phyloP scores from a whole-genome alignment of 257 asterid species.

The Nicotiana tomentosiformis region DNA sequence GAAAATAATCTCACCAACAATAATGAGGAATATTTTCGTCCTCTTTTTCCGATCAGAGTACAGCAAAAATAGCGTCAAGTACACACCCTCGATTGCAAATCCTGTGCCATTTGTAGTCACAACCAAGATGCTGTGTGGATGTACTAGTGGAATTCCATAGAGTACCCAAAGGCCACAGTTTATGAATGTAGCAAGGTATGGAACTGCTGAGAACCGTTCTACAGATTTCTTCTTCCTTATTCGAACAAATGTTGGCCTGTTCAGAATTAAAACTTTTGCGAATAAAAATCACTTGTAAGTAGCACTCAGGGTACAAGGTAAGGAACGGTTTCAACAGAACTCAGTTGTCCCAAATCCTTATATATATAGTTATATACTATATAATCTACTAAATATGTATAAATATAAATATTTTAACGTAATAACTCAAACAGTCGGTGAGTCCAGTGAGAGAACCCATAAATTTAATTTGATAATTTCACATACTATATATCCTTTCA shows the following conservation, averaged over 20 bases:
- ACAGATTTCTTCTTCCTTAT: conserved; percentile 68
- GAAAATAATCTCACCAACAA: conserved; percentile 40
- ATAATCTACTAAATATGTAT: too few species aligned
- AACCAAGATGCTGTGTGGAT: conserved; percentile 65
- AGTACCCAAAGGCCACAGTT: conserved; percentile 79
- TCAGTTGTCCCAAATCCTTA: too few species aligned
- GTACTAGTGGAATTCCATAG: conserved; percentile 74
- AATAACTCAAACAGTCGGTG: too few species aligned
- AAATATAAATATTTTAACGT: too few species aligned
- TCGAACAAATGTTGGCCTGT: conserved; percentile 54
- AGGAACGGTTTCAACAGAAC: too few species aligned
- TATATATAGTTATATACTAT: too few species aligned
- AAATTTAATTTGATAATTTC: too few species aligned
- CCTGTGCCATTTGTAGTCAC: conserved; percentile 73
- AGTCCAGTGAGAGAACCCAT: too few species aligned
- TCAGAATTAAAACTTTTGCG: background rate
- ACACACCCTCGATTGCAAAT: conserved; percentile 43
- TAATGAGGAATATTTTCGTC: conserved; percentile 23
- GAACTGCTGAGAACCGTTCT: conserved; percentile 61
- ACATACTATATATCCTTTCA: background rate
- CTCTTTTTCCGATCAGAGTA: conserved; percentile 40
- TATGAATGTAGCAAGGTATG: conserved; percentile 66
- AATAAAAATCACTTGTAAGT: too few species aligned
- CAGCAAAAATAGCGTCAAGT: conserved; percentile 31
- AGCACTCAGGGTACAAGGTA: too few species aligned